These are phyloP conservation scores for Cordyceps fumosorosea DNA, from an alignment of 2,329 filamentous ascomycete genomes.

Conservation along the genomic window DNA sequence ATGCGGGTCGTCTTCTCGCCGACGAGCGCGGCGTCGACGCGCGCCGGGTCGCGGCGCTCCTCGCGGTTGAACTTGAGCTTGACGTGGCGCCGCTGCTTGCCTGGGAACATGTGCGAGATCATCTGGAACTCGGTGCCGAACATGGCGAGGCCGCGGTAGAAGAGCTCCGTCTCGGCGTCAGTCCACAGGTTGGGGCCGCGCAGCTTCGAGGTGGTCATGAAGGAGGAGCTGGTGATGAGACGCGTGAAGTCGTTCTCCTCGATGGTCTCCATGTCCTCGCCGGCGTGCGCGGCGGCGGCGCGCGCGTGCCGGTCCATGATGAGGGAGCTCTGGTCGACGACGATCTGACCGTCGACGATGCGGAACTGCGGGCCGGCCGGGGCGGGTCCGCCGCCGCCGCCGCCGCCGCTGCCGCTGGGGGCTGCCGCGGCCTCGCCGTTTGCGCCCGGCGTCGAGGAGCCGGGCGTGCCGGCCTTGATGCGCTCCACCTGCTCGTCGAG, in stretches of 20 bases:
- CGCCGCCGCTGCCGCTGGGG: constrained; percentile 15
- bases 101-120: constrained; percentile 69
- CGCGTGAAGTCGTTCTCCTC: constrained; percentile 76
- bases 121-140: constrained; percentile 81
- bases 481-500: constrained; percentile 1
- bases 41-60: constrained; percentile 58
- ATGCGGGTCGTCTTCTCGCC: constrained; percentile 52
- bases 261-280: constrained; percentile 53
- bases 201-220: constrained; percentile 54
- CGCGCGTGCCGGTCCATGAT: constrained; percentile 62
- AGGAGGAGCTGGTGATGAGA: constrained; percentile 62
- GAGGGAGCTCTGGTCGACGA: constrained; percentile 61
- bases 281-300: constrained; percentile 42
- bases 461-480: constrained; percentile 14
- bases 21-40: constrained; percentile 58
- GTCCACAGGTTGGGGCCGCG: constrained; percentile 63
- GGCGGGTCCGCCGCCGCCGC: constrained; percentile 22
- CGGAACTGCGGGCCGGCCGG: constrained; percentile 48
- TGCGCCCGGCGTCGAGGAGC: constrained; percentile 18
- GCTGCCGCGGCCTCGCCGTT: background rate
- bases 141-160: constrained; percentile 68
- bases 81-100: constrained; percentile 64
- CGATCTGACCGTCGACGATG: constrained; percentile 65
- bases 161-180: constrained; percentile 63
- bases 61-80: constrained; percentile 81